A percentile compares a stretch with the other conserved stretches of the same genome.
phyloP scores from a whole-genome alignment of 768 basidiomycete genomes.

The Tulasnella sp. region DNA sequence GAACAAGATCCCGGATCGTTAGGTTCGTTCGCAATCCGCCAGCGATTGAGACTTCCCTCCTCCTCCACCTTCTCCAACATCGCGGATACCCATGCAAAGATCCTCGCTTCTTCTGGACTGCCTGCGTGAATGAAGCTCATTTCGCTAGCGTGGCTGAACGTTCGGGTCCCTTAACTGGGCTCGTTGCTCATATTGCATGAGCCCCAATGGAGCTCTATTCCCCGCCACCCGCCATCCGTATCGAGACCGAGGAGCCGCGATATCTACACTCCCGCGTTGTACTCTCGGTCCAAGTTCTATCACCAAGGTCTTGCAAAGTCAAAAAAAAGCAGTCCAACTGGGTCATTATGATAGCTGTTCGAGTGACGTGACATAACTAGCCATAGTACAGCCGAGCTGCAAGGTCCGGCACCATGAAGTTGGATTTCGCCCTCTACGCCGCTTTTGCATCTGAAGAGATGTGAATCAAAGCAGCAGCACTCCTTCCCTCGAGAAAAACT shows the following conservation, averaged over 20 bases:
- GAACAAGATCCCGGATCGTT: not conserved
- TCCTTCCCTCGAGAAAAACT: too few relatives aligned
- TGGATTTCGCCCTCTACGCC: too few relatives aligned
- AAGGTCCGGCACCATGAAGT: slow-evolving; percentile 34
- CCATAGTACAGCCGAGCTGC: too few relatives aligned
- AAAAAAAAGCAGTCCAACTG: too few relatives aligned
- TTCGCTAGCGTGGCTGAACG: not conserved
- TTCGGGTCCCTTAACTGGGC: too few relatives aligned
- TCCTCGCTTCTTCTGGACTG: slow-evolving; percentile 65
- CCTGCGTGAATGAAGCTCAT: not conserved
- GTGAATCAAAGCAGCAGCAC: too few relatives aligned
- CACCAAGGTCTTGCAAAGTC: too few relatives aligned
- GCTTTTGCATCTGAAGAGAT: too few relatives aligned
- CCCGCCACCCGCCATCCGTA: not conserved
- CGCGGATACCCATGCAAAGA: slow-evolving; percentile 75
- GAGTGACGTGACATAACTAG: too few relatives aligned
- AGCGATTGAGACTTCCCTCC: not conserved
- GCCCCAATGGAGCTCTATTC: not conserved
- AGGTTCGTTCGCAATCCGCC: not conserved
- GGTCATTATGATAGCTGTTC: too few relatives aligned
- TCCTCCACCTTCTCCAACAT: slow-evolving; percentile 36
- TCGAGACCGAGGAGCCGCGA: not conserved
- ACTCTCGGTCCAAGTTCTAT: not conserved
- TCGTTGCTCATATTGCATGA: not conserved
- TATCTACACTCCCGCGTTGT: not conserved